Evolutionary conservation across 2,329 filamentous ascomycete genomes (phyloP), one percentile per base, ranked within the genome.

Genomic region (Shiraia bambusicola): DNA sequence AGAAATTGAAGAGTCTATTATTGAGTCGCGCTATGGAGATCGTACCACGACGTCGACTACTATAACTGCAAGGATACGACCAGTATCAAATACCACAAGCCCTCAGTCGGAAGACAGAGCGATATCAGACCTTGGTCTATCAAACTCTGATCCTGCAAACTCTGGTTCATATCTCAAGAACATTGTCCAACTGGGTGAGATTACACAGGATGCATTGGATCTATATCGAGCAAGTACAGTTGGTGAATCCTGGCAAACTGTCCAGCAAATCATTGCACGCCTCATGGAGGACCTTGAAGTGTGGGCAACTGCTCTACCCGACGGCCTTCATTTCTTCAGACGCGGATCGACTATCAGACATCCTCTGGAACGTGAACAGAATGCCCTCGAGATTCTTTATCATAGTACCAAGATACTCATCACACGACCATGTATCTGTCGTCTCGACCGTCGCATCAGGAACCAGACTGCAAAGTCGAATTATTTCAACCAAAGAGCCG

Each of bases 341-440:
- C 34, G 22, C 16, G 13, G 35, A 13, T 8, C 19, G 6, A 15
- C 34, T 15, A 12, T 25, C 10, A 28, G n/a, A 16, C 37, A 42
- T 11, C 31, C 14, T 3, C 28, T 34, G 12, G 38, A 40, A 13
- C 40, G 46, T 15, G 55, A 60, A 31, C 44, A 51, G 10, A 52
- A 50, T 12, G 51, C 43, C 8, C 50, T 63, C 17, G 41, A 51
- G 8, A 45, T 59, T 2, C 42, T 54, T 15, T 61, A 58, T 13
- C 35, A 56, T 13, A 52, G 47, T 17, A 54, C 56, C 6, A 54
- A 52, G 36, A 69, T 71, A 6, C 52, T 72, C 4, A 62, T 66
- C 27, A 69, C 57, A 19, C 65, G 66, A 8, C 69, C 69, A n/a
- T 70, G 65, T 40, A 50, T 72, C 4, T 72, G 69, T 34, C 52